Evolutionary conservation across 2,329 filamentous ascomycete genomes (phyloP).

Genomic region (Sphaerostilbella broomeana): DNA sequence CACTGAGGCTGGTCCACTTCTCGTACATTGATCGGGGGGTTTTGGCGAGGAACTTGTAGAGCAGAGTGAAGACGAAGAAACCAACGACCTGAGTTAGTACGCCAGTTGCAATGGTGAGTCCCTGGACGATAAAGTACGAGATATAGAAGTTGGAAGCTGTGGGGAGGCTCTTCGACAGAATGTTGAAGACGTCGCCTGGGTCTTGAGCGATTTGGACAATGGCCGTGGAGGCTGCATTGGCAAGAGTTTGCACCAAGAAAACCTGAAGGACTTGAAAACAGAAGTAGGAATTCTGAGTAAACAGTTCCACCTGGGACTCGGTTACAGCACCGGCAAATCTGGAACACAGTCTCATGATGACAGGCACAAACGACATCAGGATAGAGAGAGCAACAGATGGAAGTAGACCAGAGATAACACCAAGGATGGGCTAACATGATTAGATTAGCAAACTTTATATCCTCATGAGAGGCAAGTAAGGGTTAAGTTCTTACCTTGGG

Average conservation of each 20-base stretch:
- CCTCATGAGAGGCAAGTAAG: neutral
- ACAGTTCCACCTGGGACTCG: constrained; percentile 72
- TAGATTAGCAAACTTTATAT: neutral
- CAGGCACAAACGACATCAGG: constrained; percentile 76
- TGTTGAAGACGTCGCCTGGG: constrained; percentile 52
- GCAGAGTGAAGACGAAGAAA: constrained; percentile 58
- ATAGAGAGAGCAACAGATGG: constrained; percentile 73
- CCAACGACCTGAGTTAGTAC: constrained; percentile 62
- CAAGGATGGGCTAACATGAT: constrained; percentile 47
- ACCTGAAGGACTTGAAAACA: constrained; percentile 88
- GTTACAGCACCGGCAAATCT: constrained; percentile 75
- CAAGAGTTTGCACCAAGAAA: constrained; percentile 78
- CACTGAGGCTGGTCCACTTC: constrained; percentile 62
- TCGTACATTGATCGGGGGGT: constrained; percentile 74
- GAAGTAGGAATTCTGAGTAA: constrained; percentile 89
- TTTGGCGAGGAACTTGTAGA: constrained; percentile 65
- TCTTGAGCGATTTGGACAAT: constrained; percentile 55
- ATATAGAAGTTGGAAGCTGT: constrained; percentile 91
- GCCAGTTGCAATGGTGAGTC: constrained; percentile 66
- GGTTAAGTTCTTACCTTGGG: constrained; percentile 37
- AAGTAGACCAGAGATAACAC: constrained; percentile 75
- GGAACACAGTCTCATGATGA: constrained; percentile 58
- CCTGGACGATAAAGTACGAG: constrained; percentile 80
- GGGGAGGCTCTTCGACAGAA: constrained; percentile 69
- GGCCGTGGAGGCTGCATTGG: constrained; percentile 69